Percentiles rank a stretch among this genome's conserved stretches.
Evolutionary conservation across 768 basidiomycete genomes (phyloP).

Genomic region (Suillus cothurnatus): DNA sequence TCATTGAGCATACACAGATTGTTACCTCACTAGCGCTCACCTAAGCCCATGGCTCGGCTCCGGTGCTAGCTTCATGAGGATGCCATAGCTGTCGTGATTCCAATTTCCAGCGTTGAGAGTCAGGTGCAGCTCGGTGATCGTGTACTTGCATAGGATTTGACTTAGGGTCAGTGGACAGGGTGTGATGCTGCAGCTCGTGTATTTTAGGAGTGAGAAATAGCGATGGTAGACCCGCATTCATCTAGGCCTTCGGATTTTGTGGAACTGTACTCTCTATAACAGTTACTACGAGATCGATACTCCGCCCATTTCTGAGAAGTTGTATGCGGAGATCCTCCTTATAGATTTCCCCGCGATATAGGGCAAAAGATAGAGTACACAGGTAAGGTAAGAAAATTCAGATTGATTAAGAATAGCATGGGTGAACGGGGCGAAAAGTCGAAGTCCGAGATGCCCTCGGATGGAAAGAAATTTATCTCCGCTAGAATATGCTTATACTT

Average conservation of each 20-base stretch:
- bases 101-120: constrained; percentile 91
- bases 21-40: constrained; percentile 63
- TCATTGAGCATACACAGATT: constrained; percentile 39
- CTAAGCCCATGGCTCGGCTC: constrained; percentile 93
- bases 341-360: too few relatives aligned
- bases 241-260: constrained; percentile 56
- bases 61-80: constrained; percentile 73
- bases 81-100: constrained; percentile 87
- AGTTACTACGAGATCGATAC: too few relatives aligned
- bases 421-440: too few relatives aligned
- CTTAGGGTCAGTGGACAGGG: constrained; percentile 84
- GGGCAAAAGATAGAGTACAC: too few relatives aligned
- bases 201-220: constrained; percentile 1
- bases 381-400: too few relatives aligned
- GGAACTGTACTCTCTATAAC: too few relatives aligned
- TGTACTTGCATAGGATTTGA: constrained; percentile 83
- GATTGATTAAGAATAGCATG: too few relatives aligned
- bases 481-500: too few relatives aligned
- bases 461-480: too few relatives aligned
- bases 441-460: too few relatives aligned
- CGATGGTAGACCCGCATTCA: constrained; percentile 41
- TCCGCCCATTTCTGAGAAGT: too few relatives aligned
- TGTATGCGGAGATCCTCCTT: too few relatives aligned
- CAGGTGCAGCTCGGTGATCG: constrained; percentile 86
- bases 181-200: constrained; percentile 60